Conservation (phyloP, 2,329 filamentous ascomycete genomes). For the Catunica adiposa region DNA sequence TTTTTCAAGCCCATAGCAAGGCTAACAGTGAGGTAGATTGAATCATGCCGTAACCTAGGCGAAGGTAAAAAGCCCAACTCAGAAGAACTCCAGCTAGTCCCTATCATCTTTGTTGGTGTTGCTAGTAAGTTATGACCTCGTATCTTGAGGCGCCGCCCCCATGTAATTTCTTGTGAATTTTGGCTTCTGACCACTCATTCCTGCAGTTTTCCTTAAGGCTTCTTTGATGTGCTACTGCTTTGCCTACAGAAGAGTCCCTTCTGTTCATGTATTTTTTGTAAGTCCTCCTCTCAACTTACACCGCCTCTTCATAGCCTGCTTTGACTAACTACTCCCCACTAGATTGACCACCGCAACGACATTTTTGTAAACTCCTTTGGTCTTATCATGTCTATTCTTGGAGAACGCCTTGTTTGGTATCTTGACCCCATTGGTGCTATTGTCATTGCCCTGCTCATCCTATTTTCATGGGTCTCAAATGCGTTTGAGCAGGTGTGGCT, state of each 20-base stretch:
- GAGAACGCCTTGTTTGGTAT: constrained; percentile 38
- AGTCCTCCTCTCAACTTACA: constrained; percentile 11
- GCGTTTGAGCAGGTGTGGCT: constrained; percentile 46
- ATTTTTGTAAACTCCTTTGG: constrained; percentile 39
- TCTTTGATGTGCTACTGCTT: constrained; percentile 38
- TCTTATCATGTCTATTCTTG: constrained; percentile 38
- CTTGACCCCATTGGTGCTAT: constrained; percentile 46
- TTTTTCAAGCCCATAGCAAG: constrained; percentile 8
- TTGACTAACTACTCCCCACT: constrained; percentile 8
- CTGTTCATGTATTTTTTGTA: constrained; percentile 39
- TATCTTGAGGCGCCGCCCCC: background rate
- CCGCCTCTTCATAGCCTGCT: background rate
- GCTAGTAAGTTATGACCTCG: constrained; percentile 28
- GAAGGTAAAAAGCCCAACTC: constrained; percentile 24
- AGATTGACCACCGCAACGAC: constrained; percentile 40
- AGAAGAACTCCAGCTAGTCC: constrained; percentile 34
- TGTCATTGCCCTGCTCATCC: constrained; percentile 41
- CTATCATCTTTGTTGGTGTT: constrained; percentile 36
- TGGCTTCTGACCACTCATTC: constrained; percentile 15
- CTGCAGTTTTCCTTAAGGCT: constrained; percentile 31
- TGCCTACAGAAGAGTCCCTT: constrained; percentile 34
- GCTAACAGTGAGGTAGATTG: constrained; percentile 23
- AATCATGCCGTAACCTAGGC: constrained; percentile 37
- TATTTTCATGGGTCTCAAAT: constrained; percentile 44
- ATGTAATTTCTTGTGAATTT: background rate